Evolutionary conservation across 2,329 filamentous ascomycete species (phyloP), one percentile per base, ranked within the genome.

Genomic region (Aspergillus flavus): DNA sequence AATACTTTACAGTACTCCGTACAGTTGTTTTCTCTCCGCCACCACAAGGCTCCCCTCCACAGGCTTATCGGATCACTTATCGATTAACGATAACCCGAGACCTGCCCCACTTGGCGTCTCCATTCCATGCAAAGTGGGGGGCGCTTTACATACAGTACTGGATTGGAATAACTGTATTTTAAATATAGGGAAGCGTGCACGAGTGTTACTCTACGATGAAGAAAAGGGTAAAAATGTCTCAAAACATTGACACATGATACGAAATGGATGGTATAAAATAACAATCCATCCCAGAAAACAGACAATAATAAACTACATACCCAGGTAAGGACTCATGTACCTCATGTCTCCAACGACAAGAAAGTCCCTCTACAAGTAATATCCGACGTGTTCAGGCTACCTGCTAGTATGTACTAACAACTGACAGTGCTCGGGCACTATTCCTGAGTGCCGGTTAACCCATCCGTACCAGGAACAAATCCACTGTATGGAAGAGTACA

Each of bases 11-110:
- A 28, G 19, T 50, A 54, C 14, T 45, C 19, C 2, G 16, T 23
- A 41, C 39, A 41, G 16, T 41, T 41, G 16, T 11, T 45, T 32
- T 11, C 39, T 48, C 60, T 57, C 60, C 60, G 39, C 56, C 56
- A 60, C 58, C 48, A 43, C 58, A 48, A 28, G 23, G 23, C 34
- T 39, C 62, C 58, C 62, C 62, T 55, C 52, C 12, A 61, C 56
- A 64, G 54, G 59, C 62, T 64, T 64, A 64, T 64, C 62, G 59
- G 59, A 28, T 19, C 46, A 58, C 55, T 63, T 63, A 63, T 63
- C 61, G 61, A 63, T 63, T 61, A 61, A 43, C 53, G 46, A 61
- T 57, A 57, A 56, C 45, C 59, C 59, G 46, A 56, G 52, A 52
- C 59, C 30, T 53, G 36, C 58, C 62, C 62, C 62, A 58, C 58